A percentile compares a stretch with the other conserved stretches of the same genome.
phyloP scores from a whole-genome alignment of 73 alveolate genomes.

The Diophrys appendiculata region DNA sequence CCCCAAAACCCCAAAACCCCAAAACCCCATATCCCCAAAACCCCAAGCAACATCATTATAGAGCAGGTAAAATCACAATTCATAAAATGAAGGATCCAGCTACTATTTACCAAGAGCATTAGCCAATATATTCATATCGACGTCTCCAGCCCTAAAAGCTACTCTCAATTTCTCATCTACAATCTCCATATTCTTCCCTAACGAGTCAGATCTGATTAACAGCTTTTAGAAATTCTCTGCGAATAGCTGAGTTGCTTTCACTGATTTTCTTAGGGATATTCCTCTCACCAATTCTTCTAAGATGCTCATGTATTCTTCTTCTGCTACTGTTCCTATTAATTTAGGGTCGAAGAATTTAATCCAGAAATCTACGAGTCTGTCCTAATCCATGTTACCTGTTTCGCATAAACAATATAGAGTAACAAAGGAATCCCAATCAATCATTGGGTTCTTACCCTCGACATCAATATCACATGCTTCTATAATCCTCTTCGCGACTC shows the following conservation, averaged over 20 bases:
- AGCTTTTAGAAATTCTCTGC: conserved; percentile 42
- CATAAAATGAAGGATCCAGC: conserved; percentile 16
- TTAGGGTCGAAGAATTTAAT: conserved; percentile 54
- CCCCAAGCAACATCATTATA: background rate
- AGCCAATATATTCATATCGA: conserved; percentile 42
- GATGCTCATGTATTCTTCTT: conserved; percentile 10
- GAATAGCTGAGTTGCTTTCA: conserved; percentile 52
- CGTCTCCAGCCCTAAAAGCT: conserved; percentile 17
- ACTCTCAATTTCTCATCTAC: conserved; percentile 10
- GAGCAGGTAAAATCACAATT: background rate
- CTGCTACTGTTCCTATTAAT: conserved; percentile 30
- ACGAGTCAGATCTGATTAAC: conserved; percentile 17
- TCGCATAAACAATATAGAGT: conserved; percentile 59
- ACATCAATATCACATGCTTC: conserved; percentile 50
- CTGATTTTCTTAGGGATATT: conserved; percentile 35
- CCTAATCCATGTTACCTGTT: conserved; percentile 39
- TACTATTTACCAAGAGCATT: conserved; percentile 50
- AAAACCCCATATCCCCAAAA: conserved; percentile 16
- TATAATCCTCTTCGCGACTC: conserved; percentile 19
- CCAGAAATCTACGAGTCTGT: conserved; percentile 53
- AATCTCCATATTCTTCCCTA: conserved; percentile 37
- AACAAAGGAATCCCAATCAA: conserved; percentile 43
- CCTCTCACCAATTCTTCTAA: conserved; percentile 63
- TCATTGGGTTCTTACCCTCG: conserved; percentile 19
- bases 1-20: background rate